phyloP scores from a whole-genome alignment of 495 filamentous ascomycete species.

The Hypoxylon fuscum region DNA sequence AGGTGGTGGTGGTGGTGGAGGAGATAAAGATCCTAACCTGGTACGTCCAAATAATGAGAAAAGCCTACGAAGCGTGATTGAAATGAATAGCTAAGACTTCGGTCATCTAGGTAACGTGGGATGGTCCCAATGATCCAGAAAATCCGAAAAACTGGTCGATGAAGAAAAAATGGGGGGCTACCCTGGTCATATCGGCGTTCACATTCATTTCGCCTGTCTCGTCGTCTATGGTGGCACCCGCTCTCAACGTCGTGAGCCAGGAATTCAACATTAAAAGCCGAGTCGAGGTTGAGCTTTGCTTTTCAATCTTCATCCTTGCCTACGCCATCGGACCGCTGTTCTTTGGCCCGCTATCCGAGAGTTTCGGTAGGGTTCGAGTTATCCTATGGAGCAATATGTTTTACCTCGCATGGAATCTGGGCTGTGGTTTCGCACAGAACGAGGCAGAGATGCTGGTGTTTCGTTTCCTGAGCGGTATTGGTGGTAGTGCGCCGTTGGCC shows the following conservation, averaged over 20 bases:
- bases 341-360: conserved; percentile 47
- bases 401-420: conserved; percentile 47
- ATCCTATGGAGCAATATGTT: conserved; percentile 40
- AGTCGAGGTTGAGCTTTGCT: conserved; percentile 41
- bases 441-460: conserved; percentile 37
- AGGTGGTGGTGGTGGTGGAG: too few relatives aligned
- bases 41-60: too few relatives aligned
- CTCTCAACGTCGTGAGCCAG: conserved; percentile 33
- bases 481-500: conserved; percentile 39
- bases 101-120: too few relatives aligned
- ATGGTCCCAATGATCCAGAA: too few relatives aligned
- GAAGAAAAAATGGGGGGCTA: conserved; percentile 66
- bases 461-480: conserved; percentile 47
- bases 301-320: conserved; percentile 62
- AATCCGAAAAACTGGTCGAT: conserved; percentile 39
- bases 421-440: conserved; percentile 44
- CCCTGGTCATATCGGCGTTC: conserved; percentile 54
- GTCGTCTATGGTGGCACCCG: conserved; percentile 47
- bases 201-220: conserved; percentile 37
- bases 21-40: too few relatives aligned
- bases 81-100: too few relatives aligned
- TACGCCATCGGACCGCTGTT: conserved; percentile 53
- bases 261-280: conserved; percentile 44
- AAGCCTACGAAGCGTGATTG: too few relatives aligned
- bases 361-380: conserved; percentile 43